phyloP scores from a whole-genome alignment of 176 grass and related monocot genomes.

The Carex littledalei region DNA sequence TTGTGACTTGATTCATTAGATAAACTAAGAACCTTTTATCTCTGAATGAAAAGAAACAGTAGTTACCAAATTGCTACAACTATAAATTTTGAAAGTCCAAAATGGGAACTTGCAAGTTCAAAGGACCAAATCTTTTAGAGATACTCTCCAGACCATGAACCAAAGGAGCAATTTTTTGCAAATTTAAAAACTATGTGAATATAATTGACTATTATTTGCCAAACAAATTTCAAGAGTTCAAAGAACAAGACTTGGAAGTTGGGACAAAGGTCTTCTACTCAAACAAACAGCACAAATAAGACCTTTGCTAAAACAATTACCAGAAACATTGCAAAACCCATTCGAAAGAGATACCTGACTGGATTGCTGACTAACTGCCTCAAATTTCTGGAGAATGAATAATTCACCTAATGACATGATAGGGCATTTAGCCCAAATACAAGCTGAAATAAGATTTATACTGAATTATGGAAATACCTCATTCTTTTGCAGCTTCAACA shows the following conservation, averaged over 20 bases:
- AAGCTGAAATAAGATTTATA: neutral
- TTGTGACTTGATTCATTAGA: neutral
- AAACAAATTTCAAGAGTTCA: neutral
- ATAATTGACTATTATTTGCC: neutral
- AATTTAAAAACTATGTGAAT: neutral
- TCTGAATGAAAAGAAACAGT: neutral
- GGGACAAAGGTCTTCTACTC: conserved; percentile 6
- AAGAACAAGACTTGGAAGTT: neutral
- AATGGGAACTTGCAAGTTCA: neutral
- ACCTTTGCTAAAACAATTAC: neutral
- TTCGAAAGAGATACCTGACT: neutral
- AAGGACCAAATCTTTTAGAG: neutral
- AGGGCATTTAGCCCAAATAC: neutral
- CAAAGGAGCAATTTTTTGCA: neutral
- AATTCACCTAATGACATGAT: neutral
- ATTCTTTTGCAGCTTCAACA: conserved; percentile 59
- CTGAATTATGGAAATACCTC: conserved; percentile 47
- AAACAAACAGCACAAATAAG: neutral
- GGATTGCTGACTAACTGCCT: neutral
- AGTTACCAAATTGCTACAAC: neutral
- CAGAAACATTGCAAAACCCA: neutral
- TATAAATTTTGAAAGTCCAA: neutral
- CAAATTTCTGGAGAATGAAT: neutral
- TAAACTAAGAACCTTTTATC: too few relatives aligned
- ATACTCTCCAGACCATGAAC: neutral